Evolutionary conservation across 345 rosid species (phyloP), one percentile per base, ranked within the genome.

Genomic region (Abelmoschus esculentus): DNA sequence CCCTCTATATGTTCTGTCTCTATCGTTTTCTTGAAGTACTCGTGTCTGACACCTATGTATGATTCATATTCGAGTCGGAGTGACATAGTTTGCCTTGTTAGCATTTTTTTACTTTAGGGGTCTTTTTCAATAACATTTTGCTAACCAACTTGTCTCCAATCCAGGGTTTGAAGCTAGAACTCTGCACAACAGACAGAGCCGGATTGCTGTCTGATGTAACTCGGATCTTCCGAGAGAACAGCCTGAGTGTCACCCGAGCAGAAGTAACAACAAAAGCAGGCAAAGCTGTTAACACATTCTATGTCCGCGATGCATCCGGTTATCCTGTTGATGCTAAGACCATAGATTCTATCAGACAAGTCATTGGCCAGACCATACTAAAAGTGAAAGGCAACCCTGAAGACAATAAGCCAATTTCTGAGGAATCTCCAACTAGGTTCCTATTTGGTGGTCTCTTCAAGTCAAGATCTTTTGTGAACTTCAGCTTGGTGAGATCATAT

Each of bases 131-230:
- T 55, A 61, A 14, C 19, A 28, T 6, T 26, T 46, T 56, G 57
- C 65, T 73, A 26, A 56, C 63, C 36, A 46, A 5, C 53, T 67
- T 42, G 55, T 71, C 38, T 77, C 70, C 29, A 14, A 15, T 76
- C 34, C 83, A 89, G 97, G 97, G 97, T n/a, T 73, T 93, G 87
- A 93, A 89, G 84, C 80, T 93, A 22, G 98, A 93, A 53, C 80
- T 93, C 15, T 91, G 98, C 80, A 88, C 95, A 0, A 81, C 91
- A 0, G 97, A 93, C 85, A 86, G 96, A 75, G 82, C 86, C 17
- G 97, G 98, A 66, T 77, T 93, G 67, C 80, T 93, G 53, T 88
- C 98, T 0, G 81, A 88, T 22, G 90, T 93, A 28, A 93, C 98
- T 42, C 90, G 98, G 0, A 88, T 91, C 73, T 93, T 93, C 79